phyloP scores from a whole-genome alignment of 1,139 yeast genomes.

The Debaryomyces subglobosus region DNA sequence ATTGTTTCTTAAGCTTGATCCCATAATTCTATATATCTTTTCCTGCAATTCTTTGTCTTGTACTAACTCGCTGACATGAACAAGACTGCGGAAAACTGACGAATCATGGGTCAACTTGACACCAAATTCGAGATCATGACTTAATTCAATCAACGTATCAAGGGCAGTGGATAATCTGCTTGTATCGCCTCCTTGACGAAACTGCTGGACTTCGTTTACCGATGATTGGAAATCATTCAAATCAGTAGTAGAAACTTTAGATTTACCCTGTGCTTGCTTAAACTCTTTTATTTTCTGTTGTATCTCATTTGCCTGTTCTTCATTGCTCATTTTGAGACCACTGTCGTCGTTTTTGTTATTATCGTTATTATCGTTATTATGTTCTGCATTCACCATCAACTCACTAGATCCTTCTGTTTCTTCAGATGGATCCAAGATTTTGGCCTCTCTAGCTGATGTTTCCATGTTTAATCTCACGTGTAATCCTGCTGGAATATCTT shows the following conservation, averaged over 20 bases:
- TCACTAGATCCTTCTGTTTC: slow-evolving; percentile 17
- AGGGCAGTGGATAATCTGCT: slow-evolving; percentile 33
- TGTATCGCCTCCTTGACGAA: slow-evolving; percentile 15
- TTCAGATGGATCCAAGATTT: slow-evolving; percentile 39
- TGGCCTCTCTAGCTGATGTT: slow-evolving; percentile 71
- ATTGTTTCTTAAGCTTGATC: slow-evolving; percentile 70
- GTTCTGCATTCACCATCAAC: slow-evolving; percentile 20
- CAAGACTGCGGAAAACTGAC: slow-evolving; percentile 16
- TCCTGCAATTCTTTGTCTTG: slow-evolving; percentile 32
- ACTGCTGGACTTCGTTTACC: slow-evolving; percentile 25
- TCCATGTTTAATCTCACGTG: slow-evolving; percentile 74
- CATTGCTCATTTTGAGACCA: background rate
- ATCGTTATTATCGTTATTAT: background rate
- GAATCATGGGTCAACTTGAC: slow-evolving; percentile 33
- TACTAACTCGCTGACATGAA: slow-evolving; percentile 19
- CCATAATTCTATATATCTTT: slow-evolving; percentile 51
- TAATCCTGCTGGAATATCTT: slow-evolving; percentile 74
- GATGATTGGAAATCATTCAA: slow-evolving; percentile 32
- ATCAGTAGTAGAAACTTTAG: slow-evolving; percentile 22
- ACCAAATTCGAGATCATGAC: slow-evolving; percentile 71
- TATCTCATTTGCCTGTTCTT: slow-evolving; percentile 12
- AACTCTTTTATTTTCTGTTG: slow-evolving; percentile 19
- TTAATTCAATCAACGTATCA: slow-evolving; percentile 56
- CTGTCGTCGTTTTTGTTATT: background rate
- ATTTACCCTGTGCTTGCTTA: slow-evolving; percentile 12